Evolutionary conservation across 208 protist genomes (phyloP).

Genomic region (Trypanosoma lewisi): DNA sequence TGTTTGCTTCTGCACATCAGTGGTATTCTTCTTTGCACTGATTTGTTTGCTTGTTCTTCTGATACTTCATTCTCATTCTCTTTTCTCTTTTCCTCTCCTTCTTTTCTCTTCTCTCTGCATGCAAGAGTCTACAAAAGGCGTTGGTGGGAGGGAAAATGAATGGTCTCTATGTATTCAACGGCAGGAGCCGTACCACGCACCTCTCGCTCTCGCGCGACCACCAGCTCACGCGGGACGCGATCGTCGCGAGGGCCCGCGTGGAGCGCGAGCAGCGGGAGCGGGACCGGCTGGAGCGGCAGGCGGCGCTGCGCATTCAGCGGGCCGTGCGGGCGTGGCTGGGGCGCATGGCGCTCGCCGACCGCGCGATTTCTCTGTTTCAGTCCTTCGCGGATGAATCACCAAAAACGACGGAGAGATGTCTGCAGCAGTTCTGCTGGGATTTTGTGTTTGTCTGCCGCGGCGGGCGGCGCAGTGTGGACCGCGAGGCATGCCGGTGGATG

Average conservation of each 20-base stretch:
- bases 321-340: constrained; percentile 42
- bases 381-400: not conserved
- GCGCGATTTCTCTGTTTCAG: constrained; percentile 11
- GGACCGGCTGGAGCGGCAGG: constrained; percentile 32
- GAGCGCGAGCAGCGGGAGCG: constrained; percentile 50
- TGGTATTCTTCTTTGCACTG: not conserved
- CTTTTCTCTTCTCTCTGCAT: constrained; percentile 18
- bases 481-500: not conserved
- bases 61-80: not conserved
- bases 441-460: constrained; percentile 24
- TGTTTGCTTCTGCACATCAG: no score
- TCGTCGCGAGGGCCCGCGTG: constrained; percentile 50
- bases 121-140: not conserved
- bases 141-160: constrained; percentile 13
- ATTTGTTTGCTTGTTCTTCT: not conserved
- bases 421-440: constrained; percentile 19
- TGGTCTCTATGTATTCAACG: constrained; percentile 48
- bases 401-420: not conserved
- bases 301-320: constrained; percentile 46
- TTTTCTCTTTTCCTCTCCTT: not conserved
- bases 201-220: constrained; percentile 70
- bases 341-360: constrained; percentile 22
- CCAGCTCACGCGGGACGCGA: constrained; percentile 36
- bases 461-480: not conserved
- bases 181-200: constrained; percentile 51